phyloP scores from a whole-genome alignment of 176 grass and related monocot species.

The Aegilops bicornis region DNA sequence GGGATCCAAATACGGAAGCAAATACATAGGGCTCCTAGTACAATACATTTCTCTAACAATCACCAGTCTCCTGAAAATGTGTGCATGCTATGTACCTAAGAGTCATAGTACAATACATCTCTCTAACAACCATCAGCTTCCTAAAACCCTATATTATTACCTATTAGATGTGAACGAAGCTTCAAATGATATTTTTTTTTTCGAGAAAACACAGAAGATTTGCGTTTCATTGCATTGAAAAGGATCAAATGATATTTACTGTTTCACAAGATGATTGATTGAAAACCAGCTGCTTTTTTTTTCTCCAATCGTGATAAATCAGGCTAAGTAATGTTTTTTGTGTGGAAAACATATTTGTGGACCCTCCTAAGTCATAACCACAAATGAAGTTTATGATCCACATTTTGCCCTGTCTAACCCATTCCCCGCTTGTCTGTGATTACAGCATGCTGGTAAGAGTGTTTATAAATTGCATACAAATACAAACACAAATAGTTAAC shows the following conservation, averaged over 20 bases:
- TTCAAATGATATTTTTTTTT: slow-evolving; percentile 19
- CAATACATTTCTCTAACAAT: background rate
- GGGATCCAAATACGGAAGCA: background rate
- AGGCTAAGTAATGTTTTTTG: background rate
- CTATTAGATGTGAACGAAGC: background rate
- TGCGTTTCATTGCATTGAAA: no score
- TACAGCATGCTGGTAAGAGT: background rate
- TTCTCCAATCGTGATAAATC: background rate
- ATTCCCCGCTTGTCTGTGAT: background rate
- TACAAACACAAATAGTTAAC: background rate
- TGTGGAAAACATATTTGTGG: background rate
- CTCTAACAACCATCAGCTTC: no score
- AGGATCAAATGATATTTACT: slow-evolving; percentile 6
- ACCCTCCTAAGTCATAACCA: background rate
- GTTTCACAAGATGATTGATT: background rate
- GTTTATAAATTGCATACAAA: background rate
- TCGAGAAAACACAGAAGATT: no score
- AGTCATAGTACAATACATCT: no score
- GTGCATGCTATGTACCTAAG: background rate
- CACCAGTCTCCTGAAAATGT: background rate
- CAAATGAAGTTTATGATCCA: background rate
- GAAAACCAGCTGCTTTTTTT: background rate
- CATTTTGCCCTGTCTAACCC: background rate
- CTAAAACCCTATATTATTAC: background rate
- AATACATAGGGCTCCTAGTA: background rate